These are phyloP conservation scores for Penicillium diatomitis DNA, from an alignment of 495 filamentous ascomycete species.

Conservation along the genomic window DNA sequence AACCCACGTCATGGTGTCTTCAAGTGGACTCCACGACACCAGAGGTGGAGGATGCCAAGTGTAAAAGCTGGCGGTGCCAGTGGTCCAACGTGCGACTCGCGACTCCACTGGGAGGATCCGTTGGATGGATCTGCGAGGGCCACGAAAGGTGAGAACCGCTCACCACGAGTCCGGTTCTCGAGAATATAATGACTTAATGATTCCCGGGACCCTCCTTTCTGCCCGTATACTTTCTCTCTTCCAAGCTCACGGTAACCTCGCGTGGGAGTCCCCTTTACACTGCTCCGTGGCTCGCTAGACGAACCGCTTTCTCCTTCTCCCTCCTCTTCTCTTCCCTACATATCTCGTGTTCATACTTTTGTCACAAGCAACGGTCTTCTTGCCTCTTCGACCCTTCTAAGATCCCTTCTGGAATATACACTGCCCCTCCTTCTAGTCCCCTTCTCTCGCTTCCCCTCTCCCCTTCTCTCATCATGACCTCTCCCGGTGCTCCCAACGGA, in stretches of 20 bases:
- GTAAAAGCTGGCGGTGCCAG: neutral
- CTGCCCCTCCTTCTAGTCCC: too few relatives aligned
- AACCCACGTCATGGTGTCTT: neutral
- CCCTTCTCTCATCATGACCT: slow-evolving; percentile 39
- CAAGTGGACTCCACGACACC: neutral
- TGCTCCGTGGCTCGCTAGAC: neutral
- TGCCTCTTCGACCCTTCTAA: too few relatives aligned
- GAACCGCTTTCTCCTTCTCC: neutral
- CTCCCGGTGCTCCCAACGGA: slow-evolving; percentile 49
- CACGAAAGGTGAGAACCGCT: slow-evolving; percentile 11
- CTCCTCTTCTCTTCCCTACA: neutral
- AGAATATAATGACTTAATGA: slow-evolving; percentile 5
- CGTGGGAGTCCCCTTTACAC: neutral
- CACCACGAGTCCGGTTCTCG: slow-evolving; percentile 1
- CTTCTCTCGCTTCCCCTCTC: neutral
- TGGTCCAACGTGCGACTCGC: neutral
- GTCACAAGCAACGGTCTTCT: too few relatives aligned
- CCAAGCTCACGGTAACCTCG: neutral
- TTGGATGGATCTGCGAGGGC: slow-evolving; percentile 8
- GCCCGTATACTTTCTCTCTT: too few relatives aligned
- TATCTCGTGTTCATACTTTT: too few relatives aligned
- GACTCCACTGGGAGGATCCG: slow-evolving; percentile 3
- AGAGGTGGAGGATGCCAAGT: slow-evolving; percentile 2
- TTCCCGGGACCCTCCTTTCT: neutral
- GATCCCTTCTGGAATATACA: too few relatives aligned